These are phyloP conservation scores for Ustulina deusta DNA, from an alignment of 2,329 filamentous ascomycete genomes.

Conservation along the genomic window DNA sequence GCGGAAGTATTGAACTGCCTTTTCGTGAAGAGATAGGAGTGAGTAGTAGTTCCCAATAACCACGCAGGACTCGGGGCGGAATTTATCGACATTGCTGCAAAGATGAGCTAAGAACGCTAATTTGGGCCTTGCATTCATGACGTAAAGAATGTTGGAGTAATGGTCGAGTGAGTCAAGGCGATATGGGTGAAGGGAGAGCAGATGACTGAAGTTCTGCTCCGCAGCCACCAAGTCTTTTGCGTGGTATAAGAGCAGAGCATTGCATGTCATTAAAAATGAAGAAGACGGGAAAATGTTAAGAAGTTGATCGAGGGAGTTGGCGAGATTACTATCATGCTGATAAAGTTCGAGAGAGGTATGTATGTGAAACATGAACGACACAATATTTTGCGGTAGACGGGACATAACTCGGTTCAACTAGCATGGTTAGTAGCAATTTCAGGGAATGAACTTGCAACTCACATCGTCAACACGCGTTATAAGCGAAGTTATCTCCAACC, in stretches of 20 bases:
- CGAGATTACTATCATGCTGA: slow-evolving; percentile 81
- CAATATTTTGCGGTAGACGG: slow-evolving; percentile 87
- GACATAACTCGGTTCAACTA: slow-evolving; percentile 78
- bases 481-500: slow-evolving; percentile 89
- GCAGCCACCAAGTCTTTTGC: slow-evolving; percentile 81
- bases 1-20: slow-evolving; percentile 97
- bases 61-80: slow-evolving; percentile 95
- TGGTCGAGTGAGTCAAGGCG: slow-evolving; percentile 91
- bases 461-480: slow-evolving; percentile 86
- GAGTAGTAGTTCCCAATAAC: slow-evolving; percentile 99
- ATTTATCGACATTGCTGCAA: slow-evolving; percentile 92
- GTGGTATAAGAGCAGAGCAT: slow-evolving; percentile 89
- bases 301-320: slow-evolving; percentile 80
- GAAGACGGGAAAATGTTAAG: slow-evolving; percentile 87
- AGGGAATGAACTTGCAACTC: slow-evolving; percentile 51
- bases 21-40: slow-evolving; percentile 92
- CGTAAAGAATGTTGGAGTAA: slow-evolving; percentile 97
- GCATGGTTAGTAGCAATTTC: slow-evolving; percentile 45
- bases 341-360: slow-evolving; percentile 93
- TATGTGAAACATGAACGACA: slow-evolving; percentile 93
- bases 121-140: slow-evolving; percentile 88
- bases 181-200: slow-evolving; percentile 79
- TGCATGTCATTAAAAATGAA: slow-evolving; percentile 90
- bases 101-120: slow-evolving; percentile 92
- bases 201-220: slow-evolving; percentile 78